Conservation (phyloP, 148 eudicot genomes). For the Cornus kousa region DNA sequence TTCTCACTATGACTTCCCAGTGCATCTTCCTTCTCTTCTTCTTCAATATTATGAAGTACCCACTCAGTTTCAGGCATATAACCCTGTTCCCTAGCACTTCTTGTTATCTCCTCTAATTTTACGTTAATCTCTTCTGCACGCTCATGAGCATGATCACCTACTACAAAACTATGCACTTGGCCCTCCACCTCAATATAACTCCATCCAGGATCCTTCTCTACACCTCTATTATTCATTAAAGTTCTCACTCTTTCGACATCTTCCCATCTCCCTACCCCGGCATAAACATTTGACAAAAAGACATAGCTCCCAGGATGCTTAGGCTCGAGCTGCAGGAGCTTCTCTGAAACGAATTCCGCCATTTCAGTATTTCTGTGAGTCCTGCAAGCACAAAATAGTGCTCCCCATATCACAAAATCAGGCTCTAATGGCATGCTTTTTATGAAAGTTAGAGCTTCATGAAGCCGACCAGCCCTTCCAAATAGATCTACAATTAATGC, state of each 20-base stretch:
- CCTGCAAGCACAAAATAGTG: conserved; percentile 19
- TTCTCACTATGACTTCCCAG: conserved; percentile 18
- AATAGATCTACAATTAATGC: conserved; percentile 16
- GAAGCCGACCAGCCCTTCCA: conserved; percentile 16
- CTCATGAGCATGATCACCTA: conserved; percentile 13
- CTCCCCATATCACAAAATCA: conserved; percentile 19
- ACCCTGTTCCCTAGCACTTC: conserved; percentile 5
- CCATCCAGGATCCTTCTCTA: conserved; percentile 19
- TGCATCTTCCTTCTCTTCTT: conserved; percentile 19
- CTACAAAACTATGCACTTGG: conserved; percentile 11
- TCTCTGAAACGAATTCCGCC: conserved; percentile 18
- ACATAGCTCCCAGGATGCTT: conserved; percentile 20
- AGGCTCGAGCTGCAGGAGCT: conserved; percentile 13
- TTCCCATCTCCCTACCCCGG: conserved; percentile 20
- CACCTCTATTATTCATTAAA: conserved; percentile 16
- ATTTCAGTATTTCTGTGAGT: conserved; percentile 16
- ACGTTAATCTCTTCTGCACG: background rate
- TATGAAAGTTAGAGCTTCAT: conserved; percentile 19
- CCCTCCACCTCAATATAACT: conserved; percentile 16
- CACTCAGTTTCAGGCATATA: conserved; percentile 15
- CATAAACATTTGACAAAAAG: conserved; percentile 16
- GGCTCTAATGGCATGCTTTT: conserved; percentile 15
- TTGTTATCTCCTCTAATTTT: conserved; percentile 14
- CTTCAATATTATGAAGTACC: conserved; percentile 11
- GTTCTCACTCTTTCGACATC: conserved; percentile 25